Evolutionary conservation across 2,329 filamentous ascomycete genomes (phyloP).

Genomic region (Phaeosphaeria sp.): DNA sequence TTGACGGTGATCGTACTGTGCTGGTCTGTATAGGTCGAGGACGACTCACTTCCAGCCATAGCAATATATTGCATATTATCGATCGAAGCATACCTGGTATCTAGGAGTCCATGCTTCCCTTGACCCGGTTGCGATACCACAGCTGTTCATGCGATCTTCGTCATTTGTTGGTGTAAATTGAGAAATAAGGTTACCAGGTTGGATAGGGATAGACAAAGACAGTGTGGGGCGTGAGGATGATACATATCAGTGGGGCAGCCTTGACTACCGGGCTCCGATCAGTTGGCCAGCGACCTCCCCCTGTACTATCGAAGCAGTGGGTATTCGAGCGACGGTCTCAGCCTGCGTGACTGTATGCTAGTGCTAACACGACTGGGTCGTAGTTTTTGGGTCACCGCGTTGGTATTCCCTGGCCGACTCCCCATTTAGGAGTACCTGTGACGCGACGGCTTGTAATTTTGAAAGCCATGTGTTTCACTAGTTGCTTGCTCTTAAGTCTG

Average conservation of each 20-base stretch:
- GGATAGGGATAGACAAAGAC: neutral
- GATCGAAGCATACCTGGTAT: too few species aligned
- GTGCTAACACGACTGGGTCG: neutral
- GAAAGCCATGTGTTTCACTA: too few species aligned
- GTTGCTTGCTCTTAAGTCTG: too few species aligned
- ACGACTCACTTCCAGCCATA: neutral
- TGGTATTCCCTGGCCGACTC: neutral
- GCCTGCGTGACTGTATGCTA: too few species aligned
- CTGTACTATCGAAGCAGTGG: neutral
- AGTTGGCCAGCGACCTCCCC: neutral
- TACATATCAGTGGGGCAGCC: neutral
- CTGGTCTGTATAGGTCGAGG: neutral
- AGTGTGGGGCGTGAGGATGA: neutral
- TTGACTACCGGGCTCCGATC: neutral
- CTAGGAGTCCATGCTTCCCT: neutral
- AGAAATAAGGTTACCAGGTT: neutral
- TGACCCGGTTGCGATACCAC: neutral
- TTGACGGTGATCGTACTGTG: neutral
- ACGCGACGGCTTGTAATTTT: too few species aligned
- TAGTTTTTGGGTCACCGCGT: neutral
- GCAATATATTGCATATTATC: neutral
- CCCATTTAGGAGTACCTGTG: neutral
- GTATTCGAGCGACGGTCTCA: too few species aligned
- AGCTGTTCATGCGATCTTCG: neutral
- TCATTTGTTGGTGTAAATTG: neutral